Conservation (phyloP, 1,284 basidiomycete genomes). For the Sporisorium iseilematis-ciliati region DNA sequence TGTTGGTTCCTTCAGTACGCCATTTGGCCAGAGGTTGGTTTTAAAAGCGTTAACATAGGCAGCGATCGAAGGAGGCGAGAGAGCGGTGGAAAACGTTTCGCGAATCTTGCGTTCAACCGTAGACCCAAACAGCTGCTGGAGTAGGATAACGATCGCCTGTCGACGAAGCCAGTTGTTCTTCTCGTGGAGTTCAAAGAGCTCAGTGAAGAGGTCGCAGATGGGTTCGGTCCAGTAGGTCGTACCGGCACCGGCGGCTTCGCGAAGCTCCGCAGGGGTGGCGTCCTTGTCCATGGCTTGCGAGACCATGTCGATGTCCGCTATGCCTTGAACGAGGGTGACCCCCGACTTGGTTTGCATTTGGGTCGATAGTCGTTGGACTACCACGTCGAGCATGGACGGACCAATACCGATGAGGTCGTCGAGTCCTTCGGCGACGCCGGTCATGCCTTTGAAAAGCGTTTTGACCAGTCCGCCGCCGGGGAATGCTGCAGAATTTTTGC, state of each 20-base stretch:
- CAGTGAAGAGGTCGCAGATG: slow-evolving; percentile 91
- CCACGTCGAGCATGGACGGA: slow-evolving; percentile 60
- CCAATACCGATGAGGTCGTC: slow-evolving; percentile 59
- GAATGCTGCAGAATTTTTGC: slow-evolving; percentile 20
- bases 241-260: slow-evolving; percentile 85
- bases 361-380: slow-evolving; percentile 59
- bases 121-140: slow-evolving; percentile 93
- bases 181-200: slow-evolving; percentile 92
- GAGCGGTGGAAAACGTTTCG: slow-evolving; percentile 76
- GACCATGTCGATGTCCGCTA: slow-evolving; percentile 55
- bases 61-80: slow-evolving; percentile 72
- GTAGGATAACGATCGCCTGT: slow-evolving; percentile 94
- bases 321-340: slow-evolving; percentile 27
- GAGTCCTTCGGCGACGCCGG: slow-evolving; percentile 57
- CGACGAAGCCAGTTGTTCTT: slow-evolving; percentile 94
- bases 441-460: slow-evolving; percentile 55
- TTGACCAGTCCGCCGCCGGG: slow-evolving; percentile 47
- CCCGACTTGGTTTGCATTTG: slow-evolving; percentile 46
- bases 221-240: slow-evolving; percentile 84
- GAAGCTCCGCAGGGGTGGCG: slow-evolving; percentile 73
- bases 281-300: slow-evolving; percentile 51
- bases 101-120: slow-evolving; percentile 97
- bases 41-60: slow-evolving; percentile 76
- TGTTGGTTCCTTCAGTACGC: slow-evolving; percentile 76
- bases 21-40: slow-evolving; percentile 84